phyloP scores from a whole-genome alignment of 163 green algal genomes.

The Scenedesmus sp. region DNA sequence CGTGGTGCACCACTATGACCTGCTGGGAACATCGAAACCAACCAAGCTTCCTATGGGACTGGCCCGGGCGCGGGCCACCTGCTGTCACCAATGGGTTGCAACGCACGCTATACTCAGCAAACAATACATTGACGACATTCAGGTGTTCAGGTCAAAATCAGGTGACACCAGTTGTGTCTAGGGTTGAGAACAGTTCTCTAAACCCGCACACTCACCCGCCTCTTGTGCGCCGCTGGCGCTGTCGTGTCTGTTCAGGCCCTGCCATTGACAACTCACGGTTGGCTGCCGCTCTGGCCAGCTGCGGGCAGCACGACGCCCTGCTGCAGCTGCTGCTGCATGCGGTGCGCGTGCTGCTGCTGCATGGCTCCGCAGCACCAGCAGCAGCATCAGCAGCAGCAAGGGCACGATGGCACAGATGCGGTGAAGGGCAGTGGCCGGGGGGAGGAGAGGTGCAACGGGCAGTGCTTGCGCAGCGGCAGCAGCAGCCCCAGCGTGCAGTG shows the following conservation, averaged over 20 bases:
- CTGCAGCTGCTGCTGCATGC: conserved; percentile 41
- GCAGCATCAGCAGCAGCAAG: background rate
- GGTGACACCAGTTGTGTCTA: too few species aligned
- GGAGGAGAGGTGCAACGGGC: background rate
- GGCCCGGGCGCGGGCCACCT: too few species aligned
- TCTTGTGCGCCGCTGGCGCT: too few species aligned
- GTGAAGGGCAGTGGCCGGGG: background rate
- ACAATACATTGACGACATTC: too few species aligned
- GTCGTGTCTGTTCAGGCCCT: background rate
- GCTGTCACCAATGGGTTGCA: too few species aligned
- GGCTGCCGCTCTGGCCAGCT: background rate
- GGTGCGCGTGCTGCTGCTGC: background rate
- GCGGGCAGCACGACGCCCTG: background rate
- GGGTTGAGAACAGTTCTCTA: too few species aligned
- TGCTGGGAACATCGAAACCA: too few species aligned
- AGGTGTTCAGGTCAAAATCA: too few species aligned
- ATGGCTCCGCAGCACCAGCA: background rate
- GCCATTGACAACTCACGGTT: background rate
- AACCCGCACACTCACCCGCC: too few species aligned
- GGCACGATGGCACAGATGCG: background rate
- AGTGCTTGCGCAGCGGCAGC: background rate
- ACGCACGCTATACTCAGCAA: too few species aligned
- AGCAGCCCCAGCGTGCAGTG: background rate
- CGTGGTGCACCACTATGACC: too few species aligned
- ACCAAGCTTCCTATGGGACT: too few species aligned